Base-by-base conservation (phyloP, 1,284 basidiomycete genomes). In the Austroboletus niveus region DNA sequence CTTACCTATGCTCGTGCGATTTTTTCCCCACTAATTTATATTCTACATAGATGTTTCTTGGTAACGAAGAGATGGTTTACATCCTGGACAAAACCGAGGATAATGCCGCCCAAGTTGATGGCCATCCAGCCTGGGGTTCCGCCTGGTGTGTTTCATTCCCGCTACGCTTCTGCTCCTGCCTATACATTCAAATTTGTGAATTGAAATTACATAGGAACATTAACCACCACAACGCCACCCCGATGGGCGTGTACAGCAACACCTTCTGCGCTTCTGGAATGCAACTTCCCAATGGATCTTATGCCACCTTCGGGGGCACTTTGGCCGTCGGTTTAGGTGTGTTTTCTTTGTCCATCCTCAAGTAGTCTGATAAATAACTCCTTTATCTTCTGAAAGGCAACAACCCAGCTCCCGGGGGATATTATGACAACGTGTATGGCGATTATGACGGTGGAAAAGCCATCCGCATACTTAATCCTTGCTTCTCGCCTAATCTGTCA, bases 181-280 rank as follows among this genome's bases (percentile, higher is more conserved):
- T 17, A 17, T 17, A 17, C 17, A 17, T 17, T 17, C 17, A 17
- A 17, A 17, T 17, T 15, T 8, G 7, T 5, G 4, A n/a, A 41
- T 24, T 22, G 40, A 15, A 29, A 42, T 45, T 27, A 61, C 34
- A 7, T 39, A 69, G 63, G 65, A 58, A 69, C 45, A 49, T 63
- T 14, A 65, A 72, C 11, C 70, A 78, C 1, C 78, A 77, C 53
- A 66, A 75, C 8, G 72, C 80, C 2, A 72, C 72, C n/a, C 59
- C 75, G 0, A 85, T 95, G 87, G 85, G 88, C 52, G 78, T 96
- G 40, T 60, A 70, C 48, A 89, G 87, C 38, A 95, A 95, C 69
- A 77, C 82, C 12, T 96, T 96, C 74, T 94, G 89, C 62, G 81
- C 88, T 14, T 87, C 86, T 14, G 86, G 85, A 48, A 85, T 78